These are phyloP conservation scores for Drechslerella stenobrocha DNA, from an alignment of 2,329 filamentous ascomycete genomes.

Conservation along the genomic window DNA sequence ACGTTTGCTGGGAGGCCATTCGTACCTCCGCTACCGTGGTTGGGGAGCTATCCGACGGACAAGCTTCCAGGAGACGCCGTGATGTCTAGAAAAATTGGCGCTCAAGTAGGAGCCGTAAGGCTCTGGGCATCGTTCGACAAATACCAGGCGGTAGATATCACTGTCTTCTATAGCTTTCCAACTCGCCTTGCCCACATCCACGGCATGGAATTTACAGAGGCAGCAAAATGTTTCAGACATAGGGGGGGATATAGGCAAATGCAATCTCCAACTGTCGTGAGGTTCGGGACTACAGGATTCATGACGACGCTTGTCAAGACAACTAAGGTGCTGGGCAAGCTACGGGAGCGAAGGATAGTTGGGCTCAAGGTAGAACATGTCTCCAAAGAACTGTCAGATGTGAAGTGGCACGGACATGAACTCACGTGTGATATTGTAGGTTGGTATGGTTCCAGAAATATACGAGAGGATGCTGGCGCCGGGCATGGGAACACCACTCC, in stretches of 20 bases:
- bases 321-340: conserved; percentile 11
- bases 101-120: conserved; percentile 32
- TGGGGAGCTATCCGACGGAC: conserved; percentile 31
- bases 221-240: conserved; percentile 17
- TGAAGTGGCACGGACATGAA: background rate
- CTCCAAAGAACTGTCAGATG: no score
- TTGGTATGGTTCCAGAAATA: conserved; percentile 43
- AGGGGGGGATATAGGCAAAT: background rate
- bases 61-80: conserved; percentile 35
- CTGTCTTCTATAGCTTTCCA: conserved; percentile 42
- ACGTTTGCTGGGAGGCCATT: conserved; percentile 37
- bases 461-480: conserved; percentile 29
- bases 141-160: conserved; percentile 23
- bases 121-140: conserved; percentile 26
- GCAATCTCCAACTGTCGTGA: conserved; percentile 4
- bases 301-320: conserved; percentile 42
- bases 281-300: conserved; percentile 37
- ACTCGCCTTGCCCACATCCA: conserved; percentile 40
- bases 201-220: conserved; percentile 35
- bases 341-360: conserved; percentile 32
- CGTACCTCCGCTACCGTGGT: conserved; percentile 39
- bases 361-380: conserved; percentile 29
- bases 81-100: conserved; percentile 33
- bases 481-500: conserved; percentile 16
- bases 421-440: conserved; percentile 3